Percentiles rank a stretch among this genome's conserved stretches.
These are phyloP conservation scores for Lactarius trivialis DNA, from an alignment of 768 basidiomycete species.

Conservation along the genomic window DNA sequence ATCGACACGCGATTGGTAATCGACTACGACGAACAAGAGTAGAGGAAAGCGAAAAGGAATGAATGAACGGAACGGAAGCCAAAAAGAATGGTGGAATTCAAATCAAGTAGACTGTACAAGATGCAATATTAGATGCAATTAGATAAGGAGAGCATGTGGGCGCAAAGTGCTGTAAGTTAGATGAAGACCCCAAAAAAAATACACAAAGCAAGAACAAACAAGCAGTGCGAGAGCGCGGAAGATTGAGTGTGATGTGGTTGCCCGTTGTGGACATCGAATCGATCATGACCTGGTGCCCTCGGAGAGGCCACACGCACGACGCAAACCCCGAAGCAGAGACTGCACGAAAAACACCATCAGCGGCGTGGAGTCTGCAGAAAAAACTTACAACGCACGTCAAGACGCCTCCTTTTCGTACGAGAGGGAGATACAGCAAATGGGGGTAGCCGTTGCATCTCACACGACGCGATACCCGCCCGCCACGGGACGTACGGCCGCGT, in stretches of 20 bases:
- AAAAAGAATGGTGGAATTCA: neutral
- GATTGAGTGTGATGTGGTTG: too few species aligned
- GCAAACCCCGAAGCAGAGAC: constrained; percentile 4
- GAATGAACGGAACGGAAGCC: neutral
- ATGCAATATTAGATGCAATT: neutral
- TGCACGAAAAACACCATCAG: neutral
- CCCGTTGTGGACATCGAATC: neutral
- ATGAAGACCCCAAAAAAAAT: neutral
- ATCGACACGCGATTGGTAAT: neutral
- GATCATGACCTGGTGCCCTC: neutral
- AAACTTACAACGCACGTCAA: neutral
- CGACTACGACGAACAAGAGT: neutral
- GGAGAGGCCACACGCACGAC: constrained; percentile 4
- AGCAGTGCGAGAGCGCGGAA: neutral
- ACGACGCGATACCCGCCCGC: neutral
- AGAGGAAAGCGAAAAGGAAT: neutral
- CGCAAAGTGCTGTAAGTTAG: too few species aligned
- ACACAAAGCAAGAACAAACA: neutral
- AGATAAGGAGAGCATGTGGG: neutral
- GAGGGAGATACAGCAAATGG: neutral
- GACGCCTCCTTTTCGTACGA: constrained; percentile 6
- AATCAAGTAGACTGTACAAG: neutral
- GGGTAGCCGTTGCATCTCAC: neutral
- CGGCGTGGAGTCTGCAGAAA: neutral
- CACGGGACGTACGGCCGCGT: constrained; percentile 3